These are phyloP conservation scores for Tuber indicum DNA, from an alignment of 495 filamentous ascomycete genomes.

Conservation along the genomic window DNA sequence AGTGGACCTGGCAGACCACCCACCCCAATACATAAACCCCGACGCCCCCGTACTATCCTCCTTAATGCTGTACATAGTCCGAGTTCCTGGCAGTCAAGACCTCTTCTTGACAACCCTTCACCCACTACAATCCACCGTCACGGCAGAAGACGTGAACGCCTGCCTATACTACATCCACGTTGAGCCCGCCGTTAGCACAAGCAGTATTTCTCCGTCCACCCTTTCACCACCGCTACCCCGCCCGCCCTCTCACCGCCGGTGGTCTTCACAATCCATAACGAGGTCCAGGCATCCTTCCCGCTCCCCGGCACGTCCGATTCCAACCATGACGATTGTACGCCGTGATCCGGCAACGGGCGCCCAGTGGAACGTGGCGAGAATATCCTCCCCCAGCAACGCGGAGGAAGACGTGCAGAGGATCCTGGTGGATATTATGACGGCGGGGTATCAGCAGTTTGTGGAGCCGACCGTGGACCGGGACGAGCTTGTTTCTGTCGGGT, in stretches of 20 bases:
- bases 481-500: slow-evolving; percentile 16
- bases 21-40: slow-evolving; percentile 76
- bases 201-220: not conserved
- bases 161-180: slow-evolving; percentile 89
- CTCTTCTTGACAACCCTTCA: slow-evolving; percentile 89
- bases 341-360: slow-evolving; percentile 69
- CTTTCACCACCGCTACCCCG: slow-evolving; percentile 16
- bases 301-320: slow-evolving; percentile 42
- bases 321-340: slow-evolving; percentile 76
- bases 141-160: slow-evolving; percentile 74
- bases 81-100: slow-evolving; percentile 87
- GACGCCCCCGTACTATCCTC: slow-evolving; percentile 58
- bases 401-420: slow-evolving; percentile 42
- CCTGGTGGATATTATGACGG: slow-evolving; percentile 57
- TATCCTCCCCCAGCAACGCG: slow-evolving; percentile 49
- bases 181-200: slow-evolving; percentile 44
- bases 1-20: slow-evolving; percentile 74
- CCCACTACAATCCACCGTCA: slow-evolving; percentile 67
- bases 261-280: slow-evolving; percentile 24
- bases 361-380: slow-evolving; percentile 85
- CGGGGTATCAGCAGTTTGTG: slow-evolving; percentile 58
- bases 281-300: slow-evolving; percentile 20
- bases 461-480: slow-evolving; percentile 27
- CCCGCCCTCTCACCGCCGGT: slow-evolving; percentile 18
- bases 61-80: slow-evolving; percentile 78